These are phyloP conservation scores for Furcasterigmium sp. DNA, from an alignment of 2,329 filamentous ascomycete species.

Conservation along the genomic window DNA sequence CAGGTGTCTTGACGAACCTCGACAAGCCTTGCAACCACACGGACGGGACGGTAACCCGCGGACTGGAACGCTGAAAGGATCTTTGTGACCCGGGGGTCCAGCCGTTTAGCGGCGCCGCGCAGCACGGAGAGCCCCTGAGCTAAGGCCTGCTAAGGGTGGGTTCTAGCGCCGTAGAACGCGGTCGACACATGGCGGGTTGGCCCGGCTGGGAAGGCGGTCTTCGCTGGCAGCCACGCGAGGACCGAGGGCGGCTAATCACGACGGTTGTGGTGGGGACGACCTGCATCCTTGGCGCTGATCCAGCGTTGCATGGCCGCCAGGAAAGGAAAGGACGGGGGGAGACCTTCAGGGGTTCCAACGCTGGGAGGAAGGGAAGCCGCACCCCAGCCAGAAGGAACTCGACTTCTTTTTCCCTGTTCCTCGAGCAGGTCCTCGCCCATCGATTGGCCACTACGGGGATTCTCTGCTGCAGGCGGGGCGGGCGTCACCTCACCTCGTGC, in stretches of 20 bases:
- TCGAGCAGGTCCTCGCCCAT: background rate
- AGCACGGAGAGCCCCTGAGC: background rate
- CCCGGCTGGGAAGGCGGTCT: background rate
- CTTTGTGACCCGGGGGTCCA: background rate
- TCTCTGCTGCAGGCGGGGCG: no score
- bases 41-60: no score
- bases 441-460: background rate
- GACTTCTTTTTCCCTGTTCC: constrained; percentile 1
- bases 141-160: background rate
- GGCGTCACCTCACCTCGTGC: no score
- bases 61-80: no score
- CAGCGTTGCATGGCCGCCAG: background rate
- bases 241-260: background rate
- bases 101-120: background rate
- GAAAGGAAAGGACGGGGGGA: background rate
- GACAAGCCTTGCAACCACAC: no score
- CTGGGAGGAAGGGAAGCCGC: no score
- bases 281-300: background rate
- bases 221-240: background rate
- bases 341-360: background rate
- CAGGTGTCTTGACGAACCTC: no score
- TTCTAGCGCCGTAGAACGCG: background rate
- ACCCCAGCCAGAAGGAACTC: no score
- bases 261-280: background rate
- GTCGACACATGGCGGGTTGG: background rate